Evolutionary conservation across 495 filamentous ascomycete species (phyloP), one percentile per base, ranked within the genome.

Genomic region (Penicillium canescens): DNA sequence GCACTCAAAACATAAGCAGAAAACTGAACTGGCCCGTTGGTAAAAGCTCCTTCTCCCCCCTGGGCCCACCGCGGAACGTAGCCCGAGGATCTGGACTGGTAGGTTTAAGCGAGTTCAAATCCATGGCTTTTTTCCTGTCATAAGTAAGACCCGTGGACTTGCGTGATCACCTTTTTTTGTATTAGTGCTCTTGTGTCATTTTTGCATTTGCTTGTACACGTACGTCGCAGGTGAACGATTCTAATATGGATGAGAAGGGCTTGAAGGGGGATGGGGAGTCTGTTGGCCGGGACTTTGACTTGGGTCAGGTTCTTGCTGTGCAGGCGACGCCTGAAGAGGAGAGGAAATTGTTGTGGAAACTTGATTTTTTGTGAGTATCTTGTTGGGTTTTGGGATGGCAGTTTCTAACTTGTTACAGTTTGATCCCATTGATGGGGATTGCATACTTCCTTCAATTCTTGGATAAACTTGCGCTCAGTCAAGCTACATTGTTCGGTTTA

Each of bases 391-490:
- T 20, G 4, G 7, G 36, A 14, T 13, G n/a, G 1, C 16, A 12
- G 10, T 45, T 31, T 4, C 36, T 55, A n/a, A 50, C 26, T 8
- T 20, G 6, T 9, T 11, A 0, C 36, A 72, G 67, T 42, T 46
- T 82, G 44, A 76, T 83, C 58, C 80, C 80, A 0, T 57, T 77
- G 35, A 71, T 73, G 48, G 53, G 53, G 34, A 9, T 35, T 8
- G 53, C 42, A 2, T 74, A 74, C 23, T 67, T 68, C 50, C 66
- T 83, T 43, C 78, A 81, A 43, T 82, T 75, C 54, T 73, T 84
- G 48, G 80, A 84, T 65, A 82, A 82, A 47, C 71, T 78, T 7
- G 76, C 78, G 4, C 64, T 82, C 2, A 79, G 76, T 41, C 80
- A 82, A 62, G 73, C 77, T 13, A 69, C 67, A n/a, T 56, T 77